A percentile compares a stretch with the other conserved stretches of the same genome.
Evolutionary conservation across 139 green algal species (phyloP).

Genomic region (Chlorella ohadii): DNA sequence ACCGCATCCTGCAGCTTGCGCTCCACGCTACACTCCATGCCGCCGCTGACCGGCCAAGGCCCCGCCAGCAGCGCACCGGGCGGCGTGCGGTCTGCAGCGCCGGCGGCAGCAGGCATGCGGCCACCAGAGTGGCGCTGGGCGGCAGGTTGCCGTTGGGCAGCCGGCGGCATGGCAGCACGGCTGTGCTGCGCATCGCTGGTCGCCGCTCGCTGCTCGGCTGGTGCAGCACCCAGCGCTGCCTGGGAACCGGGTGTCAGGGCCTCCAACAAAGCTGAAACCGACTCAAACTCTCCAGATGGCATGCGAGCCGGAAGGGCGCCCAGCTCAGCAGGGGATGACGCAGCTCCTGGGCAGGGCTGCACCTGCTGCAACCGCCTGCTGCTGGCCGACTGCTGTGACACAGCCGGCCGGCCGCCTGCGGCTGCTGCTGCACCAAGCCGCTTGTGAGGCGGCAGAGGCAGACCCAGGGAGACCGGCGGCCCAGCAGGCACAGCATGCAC

Average conservation of each 20-base stretch:
- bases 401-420: no score
- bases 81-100: neutral
- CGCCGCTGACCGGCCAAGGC: neutral
- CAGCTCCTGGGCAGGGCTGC: neutral
- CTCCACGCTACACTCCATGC: neutral
- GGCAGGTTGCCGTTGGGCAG: no score
- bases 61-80: no score
- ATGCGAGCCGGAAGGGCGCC: neutral
- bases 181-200: neutral
- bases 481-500: no score
- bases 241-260: neutral
- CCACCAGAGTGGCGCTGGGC: no score
- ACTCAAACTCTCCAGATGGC: neutral
- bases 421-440: no score
- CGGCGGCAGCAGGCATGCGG: neutral
- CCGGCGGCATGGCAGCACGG: no score
- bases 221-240: neutral
- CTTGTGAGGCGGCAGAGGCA: no score
- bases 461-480: no score
- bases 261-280: neutral
- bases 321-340: neutral
- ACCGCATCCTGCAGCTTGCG: constrained; percentile 2
- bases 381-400: neutral
- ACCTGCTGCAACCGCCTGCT: neutral
- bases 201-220: neutral